Conservation (phyloP, 1,284 basidiomycete genomes). For the Tetrapyrgos nigripes region DNA sequence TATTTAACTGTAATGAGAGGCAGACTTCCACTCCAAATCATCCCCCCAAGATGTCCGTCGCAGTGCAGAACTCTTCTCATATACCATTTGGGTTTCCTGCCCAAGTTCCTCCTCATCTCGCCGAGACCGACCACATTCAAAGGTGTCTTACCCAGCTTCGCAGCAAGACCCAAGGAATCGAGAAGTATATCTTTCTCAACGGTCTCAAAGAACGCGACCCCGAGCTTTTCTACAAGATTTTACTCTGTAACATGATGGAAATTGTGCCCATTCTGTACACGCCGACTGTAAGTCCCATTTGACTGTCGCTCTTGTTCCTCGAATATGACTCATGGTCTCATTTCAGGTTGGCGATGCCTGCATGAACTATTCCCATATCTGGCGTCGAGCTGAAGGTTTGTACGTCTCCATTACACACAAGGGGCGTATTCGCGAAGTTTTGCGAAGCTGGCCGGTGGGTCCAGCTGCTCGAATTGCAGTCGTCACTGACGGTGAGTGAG, state of each 20-base stretch:
- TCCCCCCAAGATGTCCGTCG: conserved; percentile 8
- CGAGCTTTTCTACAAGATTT: conserved; percentile 68
- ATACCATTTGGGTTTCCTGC: conserved; percentile 14
- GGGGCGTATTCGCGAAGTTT: conserved; percentile 66
- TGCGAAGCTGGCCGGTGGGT: conserved; percentile 64
- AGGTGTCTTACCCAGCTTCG: conserved; percentile 68
- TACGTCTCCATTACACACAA: conserved; percentile 80
- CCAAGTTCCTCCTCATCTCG: conserved; percentile 57
- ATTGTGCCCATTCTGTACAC: conserved; percentile 79
- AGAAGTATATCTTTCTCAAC: conserved; percentile 76
- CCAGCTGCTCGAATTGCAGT: conserved; percentile 69
- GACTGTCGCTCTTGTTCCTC: conserved; percentile 16
- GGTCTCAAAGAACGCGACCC: conserved; percentile 69
- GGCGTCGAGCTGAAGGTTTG: conserved; percentile 72
- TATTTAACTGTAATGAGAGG: conserved; percentile 5
- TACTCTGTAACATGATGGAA: conserved; percentile 64
- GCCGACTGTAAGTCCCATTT: conserved; percentile 53
- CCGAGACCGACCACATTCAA: conserved; percentile 58
- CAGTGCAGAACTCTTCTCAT: conserved; percentile 8
- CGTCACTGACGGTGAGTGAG: conserved; percentile 72
- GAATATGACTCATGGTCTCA: conserved; percentile 22
- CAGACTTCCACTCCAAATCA: background rate
- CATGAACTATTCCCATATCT: conserved; percentile 77
- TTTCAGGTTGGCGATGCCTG: conserved; percentile 81
- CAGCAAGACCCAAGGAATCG: conserved; percentile 60